phyloP scores from a whole-genome alignment of 192 early-diverging fungal genomes.

The Cetraspora pellucida region DNA sequence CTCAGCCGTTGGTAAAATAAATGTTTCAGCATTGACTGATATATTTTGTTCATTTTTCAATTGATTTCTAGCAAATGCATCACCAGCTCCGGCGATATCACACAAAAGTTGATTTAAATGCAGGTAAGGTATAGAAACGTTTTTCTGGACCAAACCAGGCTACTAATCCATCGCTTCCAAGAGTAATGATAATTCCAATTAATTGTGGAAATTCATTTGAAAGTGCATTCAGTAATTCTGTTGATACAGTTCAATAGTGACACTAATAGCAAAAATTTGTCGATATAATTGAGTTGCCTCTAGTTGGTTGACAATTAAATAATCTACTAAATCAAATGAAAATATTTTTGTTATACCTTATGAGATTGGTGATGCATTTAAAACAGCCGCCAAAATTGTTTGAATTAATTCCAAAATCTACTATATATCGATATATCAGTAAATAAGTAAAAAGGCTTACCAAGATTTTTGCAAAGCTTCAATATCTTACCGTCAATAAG shows the following conservation, averaged over 20 bases:
- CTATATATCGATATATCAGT: background rate
- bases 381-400: conserved; percentile 61
- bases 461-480: conserved; percentile 52
- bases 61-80: conserved; percentile 58
- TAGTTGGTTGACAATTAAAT: conserved; percentile 80
- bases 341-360: conserved; percentile 46
- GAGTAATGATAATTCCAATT: conserved; percentile 66
- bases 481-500: conserved; percentile 64
- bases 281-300: conserved; percentile 62
- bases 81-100: conserved; percentile 65
- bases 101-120: conserved; percentile 52
- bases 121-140: conserved; percentile 45
- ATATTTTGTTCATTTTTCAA: conserved; percentile 21
- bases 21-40: no score
- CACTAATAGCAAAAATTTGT: conserved; percentile 17
- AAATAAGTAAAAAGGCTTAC: conserved; percentile 41
- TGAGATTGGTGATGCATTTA: conserved; percentile 86
- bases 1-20: conserved; percentile 23
- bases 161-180: conserved; percentile 68
- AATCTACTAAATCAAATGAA: conserved; percentile 63
- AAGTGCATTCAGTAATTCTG: conserved; percentile 32
- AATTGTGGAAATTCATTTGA: conserved; percentile 49
- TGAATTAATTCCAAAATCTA: background rate
- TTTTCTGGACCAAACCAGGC: conserved; percentile 48
- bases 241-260: background rate